phyloP scores from a whole-genome alignment of 139 green algal genomes.

The Volvox reticuliferus region DNA sequence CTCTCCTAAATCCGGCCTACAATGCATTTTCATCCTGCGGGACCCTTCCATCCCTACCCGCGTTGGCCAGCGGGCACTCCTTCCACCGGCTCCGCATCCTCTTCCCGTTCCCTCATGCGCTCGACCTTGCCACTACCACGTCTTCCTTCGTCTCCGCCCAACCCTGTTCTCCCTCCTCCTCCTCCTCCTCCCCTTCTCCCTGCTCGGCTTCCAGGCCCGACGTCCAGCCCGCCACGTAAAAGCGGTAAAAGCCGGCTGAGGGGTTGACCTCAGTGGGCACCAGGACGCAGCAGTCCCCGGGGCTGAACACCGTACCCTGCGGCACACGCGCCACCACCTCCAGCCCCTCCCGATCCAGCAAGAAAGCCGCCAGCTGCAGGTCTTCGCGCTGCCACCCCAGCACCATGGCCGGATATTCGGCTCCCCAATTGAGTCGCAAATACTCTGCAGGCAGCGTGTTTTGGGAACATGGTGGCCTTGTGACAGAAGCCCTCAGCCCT shows the following conservation, averaged over 20 bases:
- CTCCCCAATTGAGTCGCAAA: slow-evolving; percentile 62
- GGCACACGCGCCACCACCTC: slow-evolving; percentile 69
- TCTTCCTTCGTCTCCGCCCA: neutral
- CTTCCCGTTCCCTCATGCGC: neutral
- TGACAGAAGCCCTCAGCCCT: too few relatives aligned
- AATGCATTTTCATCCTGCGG: too few relatives aligned
- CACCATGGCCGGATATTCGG: slow-evolving; percentile 62
- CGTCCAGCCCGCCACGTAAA: slow-evolving; percentile 23
- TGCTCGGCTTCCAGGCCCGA: neutral
- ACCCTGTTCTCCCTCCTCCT: neutral
- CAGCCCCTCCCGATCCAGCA: slow-evolving; percentile 76
- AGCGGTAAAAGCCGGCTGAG: neutral
- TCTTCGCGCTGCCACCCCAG: slow-evolving; percentile 80
- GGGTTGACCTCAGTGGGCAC: neutral
- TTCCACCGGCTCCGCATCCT: neutral
- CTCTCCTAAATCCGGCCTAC: too few relatives aligned
- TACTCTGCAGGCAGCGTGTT: slow-evolving; percentile 57
- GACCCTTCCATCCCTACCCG: too few relatives aligned
- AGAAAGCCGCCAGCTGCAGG: slow-evolving; percentile 66
- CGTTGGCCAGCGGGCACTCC: too few relatives aligned
- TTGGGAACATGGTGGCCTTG: too few relatives aligned
- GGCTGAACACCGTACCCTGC: neutral
- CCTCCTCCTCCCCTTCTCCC: slow-evolving; percentile 8
- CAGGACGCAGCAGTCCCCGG: neutral
- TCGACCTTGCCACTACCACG: neutral